Evolutionary conservation across 257 asterid species (phyloP), one percentile per base, ranked within the genome.

Genomic region (Gardenia jasminoides): DNA sequence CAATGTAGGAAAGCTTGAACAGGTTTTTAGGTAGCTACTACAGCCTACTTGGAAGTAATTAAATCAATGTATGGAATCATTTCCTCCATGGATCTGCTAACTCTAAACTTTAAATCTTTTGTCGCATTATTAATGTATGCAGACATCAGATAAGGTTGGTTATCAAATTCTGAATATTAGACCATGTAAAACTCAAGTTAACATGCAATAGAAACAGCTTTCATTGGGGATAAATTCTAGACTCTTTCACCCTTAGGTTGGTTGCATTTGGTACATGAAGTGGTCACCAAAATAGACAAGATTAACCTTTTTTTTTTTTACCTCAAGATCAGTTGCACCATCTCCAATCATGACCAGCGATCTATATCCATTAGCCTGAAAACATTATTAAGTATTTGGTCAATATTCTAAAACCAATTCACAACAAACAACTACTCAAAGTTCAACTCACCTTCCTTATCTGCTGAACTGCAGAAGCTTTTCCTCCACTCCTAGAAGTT

Each of bases 321-420:
- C 99, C 93, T 95, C 98, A 61, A 93, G 96, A 89, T 95, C 98
- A 70, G 99, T 93, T 72, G 98, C 99, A 50, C 99, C 99, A 83
- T 95, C 99, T 68, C 99, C 99, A 82, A 95, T 89, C 98, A 95
- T 95, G 85, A 93, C 94, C 62, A 95, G 15, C 50, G 89, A 88
- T 78, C 86, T 86, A 88, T 86, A 92, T 75, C 92, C 93, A 71
- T 78, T 80, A 44, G 78, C 91, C 98, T 93, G 91, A 24, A 83
- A 77, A 73, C 19, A 39, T 54, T 70, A 16, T 31, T 52, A 17
- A 54, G 50, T 43, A 43, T 67, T 62, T 33, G 80, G 67, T 31
- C 73, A 78, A 79, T 39, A 47, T n/a, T 75, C 74, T 46, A 17
- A 67, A 69, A 77, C 61, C 59, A 22, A 10, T 65, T 50, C 67